Conservation (phyloP, 75 land plant species). For the Chamaecyparis obtusa region DNA sequence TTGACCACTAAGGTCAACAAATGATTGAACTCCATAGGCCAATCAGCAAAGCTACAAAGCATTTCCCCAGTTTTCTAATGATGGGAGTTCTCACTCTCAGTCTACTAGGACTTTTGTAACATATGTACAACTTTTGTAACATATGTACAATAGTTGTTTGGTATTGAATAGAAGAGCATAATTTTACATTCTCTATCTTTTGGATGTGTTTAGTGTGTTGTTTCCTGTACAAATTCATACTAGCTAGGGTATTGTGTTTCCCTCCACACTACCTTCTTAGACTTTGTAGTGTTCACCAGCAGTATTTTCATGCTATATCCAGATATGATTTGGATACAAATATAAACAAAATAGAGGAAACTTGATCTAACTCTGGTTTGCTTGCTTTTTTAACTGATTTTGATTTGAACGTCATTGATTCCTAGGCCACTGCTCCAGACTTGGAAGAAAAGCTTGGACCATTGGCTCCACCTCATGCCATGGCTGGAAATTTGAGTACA, state of each 20-base stretch:
- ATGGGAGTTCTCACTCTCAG: not conserved
- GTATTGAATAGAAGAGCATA: not conserved
- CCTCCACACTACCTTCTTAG: no score
- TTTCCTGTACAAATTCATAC: no score
- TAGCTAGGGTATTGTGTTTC: no score
- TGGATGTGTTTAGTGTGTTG: not conserved
- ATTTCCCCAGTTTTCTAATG: not conserved
- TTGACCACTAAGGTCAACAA: not conserved
- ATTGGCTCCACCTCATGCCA: constrained; percentile 79
- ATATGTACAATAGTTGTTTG: no score
- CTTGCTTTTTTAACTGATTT: not conserved
- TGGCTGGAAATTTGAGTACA: constrained; percentile 69
- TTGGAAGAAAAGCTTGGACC: constrained; percentile 85
- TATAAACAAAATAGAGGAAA: no score
- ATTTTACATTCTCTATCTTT: not conserved
- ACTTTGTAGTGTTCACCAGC: no score
- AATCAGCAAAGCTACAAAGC: not conserved
- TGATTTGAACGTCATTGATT: constrained; percentile 1
- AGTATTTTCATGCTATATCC: no score
- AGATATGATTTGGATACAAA: no score
- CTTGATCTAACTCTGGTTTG: no score
- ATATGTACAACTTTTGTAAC: no score
- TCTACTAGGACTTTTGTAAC: not conserved
- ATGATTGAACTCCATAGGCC: not conserved
- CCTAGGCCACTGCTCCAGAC: constrained; percentile 85